phyloP scores from a whole-genome alignment of 768 basidiomycete genomes.

The Serendipita vermifera region DNA sequence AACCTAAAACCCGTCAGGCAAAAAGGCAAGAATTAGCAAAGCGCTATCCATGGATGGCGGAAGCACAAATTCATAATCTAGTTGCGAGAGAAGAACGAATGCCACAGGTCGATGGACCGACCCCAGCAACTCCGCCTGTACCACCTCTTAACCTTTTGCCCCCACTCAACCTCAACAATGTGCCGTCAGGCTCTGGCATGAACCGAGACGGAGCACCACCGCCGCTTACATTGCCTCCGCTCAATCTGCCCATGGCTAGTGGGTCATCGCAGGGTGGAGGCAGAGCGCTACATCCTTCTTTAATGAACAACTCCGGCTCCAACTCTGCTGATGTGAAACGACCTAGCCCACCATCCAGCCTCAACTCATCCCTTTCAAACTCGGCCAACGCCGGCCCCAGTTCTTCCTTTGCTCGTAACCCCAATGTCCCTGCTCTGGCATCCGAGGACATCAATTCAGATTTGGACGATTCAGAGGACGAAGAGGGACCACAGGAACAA shows the following conservation, averaged over 20 bases:
- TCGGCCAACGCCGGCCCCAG: constrained; percentile 6
- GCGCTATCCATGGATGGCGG: background rate
- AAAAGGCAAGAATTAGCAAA: background rate
- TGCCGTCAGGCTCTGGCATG: constrained; percentile 13
- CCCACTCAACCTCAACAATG: constrained; percentile 50
- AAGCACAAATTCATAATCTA: background rate
- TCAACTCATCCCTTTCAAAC: background rate
- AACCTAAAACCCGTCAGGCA: background rate
- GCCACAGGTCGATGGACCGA: constrained; percentile 72
- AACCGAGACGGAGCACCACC: constrained; percentile 34
- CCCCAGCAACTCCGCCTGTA: constrained; percentile 40
- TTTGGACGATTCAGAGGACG: constrained; percentile 82
- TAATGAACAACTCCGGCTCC: background rate
- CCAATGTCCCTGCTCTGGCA: constrained; percentile 4
- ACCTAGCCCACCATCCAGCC: background rate
- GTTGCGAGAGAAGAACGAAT: constrained; percentile 27
- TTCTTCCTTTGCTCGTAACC: background rate
- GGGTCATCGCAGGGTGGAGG: constrained; percentile 18
- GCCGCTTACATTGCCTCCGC: constrained; percentile 60
- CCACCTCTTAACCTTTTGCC: constrained; percentile 30
- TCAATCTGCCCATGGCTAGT: constrained; percentile 48
- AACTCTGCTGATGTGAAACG: background rate
- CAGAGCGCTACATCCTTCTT: background rate
- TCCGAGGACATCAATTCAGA: constrained; percentile 91
- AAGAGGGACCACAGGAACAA: constrained; percentile 74